Evolutionary conservation across 1,139 yeast species (phyloP), one percentile per base, ranked within the genome.

Genomic region (Waltiozyma solani): DNA sequence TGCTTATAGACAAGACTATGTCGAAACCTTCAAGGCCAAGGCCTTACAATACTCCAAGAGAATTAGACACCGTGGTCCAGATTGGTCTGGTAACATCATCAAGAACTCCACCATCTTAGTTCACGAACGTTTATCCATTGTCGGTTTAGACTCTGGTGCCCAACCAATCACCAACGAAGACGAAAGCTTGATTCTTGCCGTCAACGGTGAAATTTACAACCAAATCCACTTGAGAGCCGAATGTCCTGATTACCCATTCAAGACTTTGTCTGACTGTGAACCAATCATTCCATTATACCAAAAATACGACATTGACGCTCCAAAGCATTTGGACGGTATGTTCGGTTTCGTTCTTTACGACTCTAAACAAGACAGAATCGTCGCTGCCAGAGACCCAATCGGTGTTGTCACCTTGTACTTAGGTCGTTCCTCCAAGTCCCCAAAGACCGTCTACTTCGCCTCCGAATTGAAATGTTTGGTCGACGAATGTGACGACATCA

Each of bases 31-130:
- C 73, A 91, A 89, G 66, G 74, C 80, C 43, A 79, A 79, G 59
- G 97, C 97, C 36, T 71, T 91, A 49, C 93, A 85, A 60, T 73
- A 85, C 59, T 75, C 97, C 48, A 89, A 87, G 66, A 74, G 87
- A 64, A 81, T 89, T 60, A 82, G 98, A 68, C 98, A 91, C 66
- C 82, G 98, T 66, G 98, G 98, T 54, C 98, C 98, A 50, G 98
- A 91, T 67, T 91, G 98, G 98, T 76, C 89, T 35, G 98, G 98
- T 57, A 87, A 86, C 76, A 62, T 74, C 49, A 68, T 74, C 49
- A 76, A 79, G 57, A 85, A 86, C 76, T 63, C 69, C 50, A 85
- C 96, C 40, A 79, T 82, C 48, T 66, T 91, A 53, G 79, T 84
- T 53, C 98, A 91, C 61, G 97, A 91, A 68, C 83, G 98, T 69